These are phyloP conservation scores for Jacaranda copaia DNA, from an alignment of 257 asterid genomes.

Conservation along the genomic window DNA sequence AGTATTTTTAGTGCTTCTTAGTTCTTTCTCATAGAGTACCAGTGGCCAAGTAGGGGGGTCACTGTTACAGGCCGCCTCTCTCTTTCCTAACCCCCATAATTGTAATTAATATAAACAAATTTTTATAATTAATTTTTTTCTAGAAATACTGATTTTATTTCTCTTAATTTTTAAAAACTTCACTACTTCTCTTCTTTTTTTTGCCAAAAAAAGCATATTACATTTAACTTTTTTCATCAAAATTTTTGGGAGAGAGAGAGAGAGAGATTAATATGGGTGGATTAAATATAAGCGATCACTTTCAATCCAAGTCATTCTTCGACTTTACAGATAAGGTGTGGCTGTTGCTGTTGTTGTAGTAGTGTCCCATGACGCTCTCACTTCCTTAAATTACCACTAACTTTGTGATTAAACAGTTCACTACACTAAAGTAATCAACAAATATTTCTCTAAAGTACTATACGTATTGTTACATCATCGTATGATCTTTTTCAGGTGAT, in stretches of 20 bases:
- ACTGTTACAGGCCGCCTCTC: not conserved
- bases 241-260: no score
- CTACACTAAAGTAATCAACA: not conserved
- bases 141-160: no score
- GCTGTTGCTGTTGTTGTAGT: constrained; percentile 32
- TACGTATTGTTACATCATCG: no score
- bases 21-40: not conserved
- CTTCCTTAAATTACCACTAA: constrained; percentile 33
- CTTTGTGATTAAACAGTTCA: constrained; percentile 8
- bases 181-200: not conserved
- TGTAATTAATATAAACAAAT: not conserved
- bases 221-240: no score
- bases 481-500: no score
- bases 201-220: no score
- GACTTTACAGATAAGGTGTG: constrained; percentile 51
- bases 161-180: no score
- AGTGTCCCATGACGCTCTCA: constrained; percentile 29
- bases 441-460: not conserved
- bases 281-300: constrained; percentile 25
- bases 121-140: no score
- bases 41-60: not conserved
- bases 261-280: not conserved
- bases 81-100: not conserved
- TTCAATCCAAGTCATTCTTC: constrained; percentile 44
- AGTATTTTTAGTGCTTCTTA: not conserved